These are phyloP conservation scores for Macrocybe gigantea DNA, from an alignment of 768 basidiomycete genomes.

Conservation along the genomic window DNA sequence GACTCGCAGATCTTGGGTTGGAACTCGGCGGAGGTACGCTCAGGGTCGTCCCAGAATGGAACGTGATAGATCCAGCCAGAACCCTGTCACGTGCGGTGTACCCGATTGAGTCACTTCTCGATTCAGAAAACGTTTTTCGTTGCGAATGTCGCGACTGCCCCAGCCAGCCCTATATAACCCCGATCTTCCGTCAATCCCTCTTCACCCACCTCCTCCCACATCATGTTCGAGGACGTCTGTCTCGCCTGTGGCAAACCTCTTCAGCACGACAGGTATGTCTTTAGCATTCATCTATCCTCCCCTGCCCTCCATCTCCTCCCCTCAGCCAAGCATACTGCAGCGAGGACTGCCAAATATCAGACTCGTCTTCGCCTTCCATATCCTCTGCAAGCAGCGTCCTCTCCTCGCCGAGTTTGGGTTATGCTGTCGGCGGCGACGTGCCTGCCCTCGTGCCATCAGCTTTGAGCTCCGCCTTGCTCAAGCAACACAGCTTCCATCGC, in stretches of 20 bases:
- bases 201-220: slow-evolving; percentile 10
- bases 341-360: slow-evolving; percentile 57
- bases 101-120: slow-evolving; percentile 25
- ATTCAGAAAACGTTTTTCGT: slow-evolving; percentile 29
- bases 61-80: background rate
- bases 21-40: too few relatives aligned
- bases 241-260: slow-evolving; percentile 66
- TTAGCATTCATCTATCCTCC: slow-evolving; percentile 12
- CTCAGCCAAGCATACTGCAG: slow-evolving; percentile 64
- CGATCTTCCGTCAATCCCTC: slow-evolving; percentile 8
- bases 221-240: slow-evolving; percentile 79
- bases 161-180: slow-evolving; percentile 30
- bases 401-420: slow-evolving; percentile 59
- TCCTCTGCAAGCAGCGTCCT: slow-evolving; percentile 64
- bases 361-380: slow-evolving; percentile 61
- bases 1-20: background rate
- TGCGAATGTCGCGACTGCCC: slow-evolving; percentile 32
- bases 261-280: slow-evolving; percentile 52
- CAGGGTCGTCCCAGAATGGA: too few relatives aligned
- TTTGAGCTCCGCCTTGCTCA: slow-evolving; percentile 49
- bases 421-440: slow-evolving; percentile 51
- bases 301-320: slow-evolving; percentile 11
- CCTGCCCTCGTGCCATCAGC: slow-evolving; percentile 63
- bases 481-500: slow-evolving; percentile 33
- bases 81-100: slow-evolving; percentile 8